Evolutionary conservation across 306 rosid species (phyloP).

Genomic region (Crotalaria pallida): DNA sequence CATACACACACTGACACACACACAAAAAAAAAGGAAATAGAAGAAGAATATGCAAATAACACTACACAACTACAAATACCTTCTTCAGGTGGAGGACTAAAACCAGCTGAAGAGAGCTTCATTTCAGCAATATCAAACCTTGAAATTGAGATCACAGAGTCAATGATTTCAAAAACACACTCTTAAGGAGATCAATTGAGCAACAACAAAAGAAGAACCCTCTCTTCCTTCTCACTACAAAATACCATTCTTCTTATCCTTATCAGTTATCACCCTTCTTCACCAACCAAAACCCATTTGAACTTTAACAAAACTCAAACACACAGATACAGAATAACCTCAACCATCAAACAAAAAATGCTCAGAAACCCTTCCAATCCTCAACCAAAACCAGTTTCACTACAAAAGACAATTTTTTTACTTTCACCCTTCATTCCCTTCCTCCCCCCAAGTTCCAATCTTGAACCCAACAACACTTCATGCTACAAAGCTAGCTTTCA

Average conservation of each 20-base stretch:
- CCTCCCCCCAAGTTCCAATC: constrained; percentile 33
- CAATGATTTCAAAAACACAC: constrained; percentile 20
- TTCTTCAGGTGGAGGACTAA: constrained; percentile 82
- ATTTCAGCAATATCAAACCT: constrained; percentile 38
- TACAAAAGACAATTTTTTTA: constrained; percentile 37
- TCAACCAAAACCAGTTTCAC: constrained; percentile 75
- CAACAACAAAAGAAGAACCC: constrained; percentile 34
- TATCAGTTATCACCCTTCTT: constrained; percentile 15
- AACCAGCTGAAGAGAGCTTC: constrained; percentile 85
- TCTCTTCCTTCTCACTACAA: constrained; percentile 30
- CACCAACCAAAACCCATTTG: constrained; percentile 28
- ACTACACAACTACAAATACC: constrained; percentile 46
- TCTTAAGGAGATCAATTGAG: constrained; percentile 30
- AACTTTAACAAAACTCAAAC: constrained; percentile 26
- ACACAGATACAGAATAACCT: constrained; percentile 2
- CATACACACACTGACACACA: no score
- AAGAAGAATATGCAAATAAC: constrained; percentile 16
- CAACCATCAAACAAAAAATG: constrained; percentile 22
- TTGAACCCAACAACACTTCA: constrained; percentile 31
- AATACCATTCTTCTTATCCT: constrained; percentile 31
- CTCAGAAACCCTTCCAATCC: constrained; percentile 25
- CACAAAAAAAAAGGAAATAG: not conserved
- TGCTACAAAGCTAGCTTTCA: constrained; percentile 29
- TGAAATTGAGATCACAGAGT: constrained; percentile 34
- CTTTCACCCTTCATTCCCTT: constrained; percentile 63